Percentiles rank a stretch among this genome's conserved stretches.
phyloP scores from a whole-genome alignment of 257 asterid genomes.

The Solanum phureja region DNA sequence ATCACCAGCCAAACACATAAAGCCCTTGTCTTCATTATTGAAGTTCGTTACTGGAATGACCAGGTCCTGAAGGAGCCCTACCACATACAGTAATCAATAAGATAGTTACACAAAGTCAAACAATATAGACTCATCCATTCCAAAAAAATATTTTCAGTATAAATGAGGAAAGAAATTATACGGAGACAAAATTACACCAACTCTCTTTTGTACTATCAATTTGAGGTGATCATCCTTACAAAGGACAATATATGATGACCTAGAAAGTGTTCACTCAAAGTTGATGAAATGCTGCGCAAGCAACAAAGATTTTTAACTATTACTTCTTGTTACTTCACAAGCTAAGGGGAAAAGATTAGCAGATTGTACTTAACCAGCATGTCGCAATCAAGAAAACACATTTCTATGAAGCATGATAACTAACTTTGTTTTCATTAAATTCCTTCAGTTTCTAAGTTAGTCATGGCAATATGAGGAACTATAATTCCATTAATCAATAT shows the following conservation, averaged over 20 bases:
- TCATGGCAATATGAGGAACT: not conserved
- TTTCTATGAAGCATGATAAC: not conserved
- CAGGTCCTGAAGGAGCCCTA: conserved; percentile 75
- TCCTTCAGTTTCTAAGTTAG: not conserved
- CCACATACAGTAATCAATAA: conserved; percentile 12
- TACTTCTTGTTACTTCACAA: not conserved
- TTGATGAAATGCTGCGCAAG: not conserved
- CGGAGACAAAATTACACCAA: not conserved
- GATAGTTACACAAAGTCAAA: not conserved
- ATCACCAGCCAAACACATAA: conserved; percentile 83
- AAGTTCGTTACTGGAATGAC: conserved; percentile 74
- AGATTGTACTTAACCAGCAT: not conserved
- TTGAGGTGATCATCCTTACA: not conserved
- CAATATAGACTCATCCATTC: not conserved
- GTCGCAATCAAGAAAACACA: not conserved
- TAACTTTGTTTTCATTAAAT: not conserved
- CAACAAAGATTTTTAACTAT: not conserved
- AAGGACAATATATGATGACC: not conserved
- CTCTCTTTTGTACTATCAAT: not conserved
- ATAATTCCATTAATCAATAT: not conserved
- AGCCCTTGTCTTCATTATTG: conserved; percentile 70
- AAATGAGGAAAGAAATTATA: not conserved
- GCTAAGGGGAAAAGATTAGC: not conserved
- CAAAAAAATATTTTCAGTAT: too few species aligned
- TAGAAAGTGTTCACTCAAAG: not conserved